phyloP scores from a whole-genome alignment of 805 yeast genomes.

The Lipomyces starkeyi region DNA sequence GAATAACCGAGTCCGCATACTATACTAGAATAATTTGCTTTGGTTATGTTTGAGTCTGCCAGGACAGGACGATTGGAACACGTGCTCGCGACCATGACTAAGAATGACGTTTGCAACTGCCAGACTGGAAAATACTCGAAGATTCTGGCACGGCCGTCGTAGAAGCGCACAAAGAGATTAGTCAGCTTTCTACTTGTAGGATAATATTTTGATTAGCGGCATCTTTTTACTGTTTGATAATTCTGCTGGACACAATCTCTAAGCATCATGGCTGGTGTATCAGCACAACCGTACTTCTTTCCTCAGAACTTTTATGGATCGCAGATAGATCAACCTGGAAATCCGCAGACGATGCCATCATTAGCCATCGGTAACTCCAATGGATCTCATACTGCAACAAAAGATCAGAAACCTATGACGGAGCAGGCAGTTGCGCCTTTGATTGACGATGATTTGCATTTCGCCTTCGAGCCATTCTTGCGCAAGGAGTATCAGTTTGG shows the following conservation, averaged over 20 bases:
- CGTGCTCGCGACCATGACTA: too few species aligned
- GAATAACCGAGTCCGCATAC: too few species aligned
- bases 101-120: background rate
- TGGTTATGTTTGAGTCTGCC: too few species aligned
- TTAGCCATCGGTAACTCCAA: background rate
- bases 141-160: background rate
- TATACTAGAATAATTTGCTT: too few species aligned
- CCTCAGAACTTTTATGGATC: background rate
- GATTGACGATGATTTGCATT: constrained; percentile 37
- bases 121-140: background rate
- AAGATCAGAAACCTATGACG: background rate
- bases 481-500: constrained; percentile 81
- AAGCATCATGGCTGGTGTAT: background rate
- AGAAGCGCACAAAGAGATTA: background rate
- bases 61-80: too few species aligned
- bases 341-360: background rate
- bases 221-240: background rate
- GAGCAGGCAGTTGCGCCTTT: constrained; percentile 9
- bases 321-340: background rate
- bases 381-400: background rate
- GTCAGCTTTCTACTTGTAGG: background rate
- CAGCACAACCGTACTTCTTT: background rate
- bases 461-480: constrained; percentile 82
- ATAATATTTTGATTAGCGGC: too few species aligned
- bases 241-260: background rate